Conservation (phyloP, 2,329 filamentous ascomycete genomes). For the Pyrenophora teres region DNA sequence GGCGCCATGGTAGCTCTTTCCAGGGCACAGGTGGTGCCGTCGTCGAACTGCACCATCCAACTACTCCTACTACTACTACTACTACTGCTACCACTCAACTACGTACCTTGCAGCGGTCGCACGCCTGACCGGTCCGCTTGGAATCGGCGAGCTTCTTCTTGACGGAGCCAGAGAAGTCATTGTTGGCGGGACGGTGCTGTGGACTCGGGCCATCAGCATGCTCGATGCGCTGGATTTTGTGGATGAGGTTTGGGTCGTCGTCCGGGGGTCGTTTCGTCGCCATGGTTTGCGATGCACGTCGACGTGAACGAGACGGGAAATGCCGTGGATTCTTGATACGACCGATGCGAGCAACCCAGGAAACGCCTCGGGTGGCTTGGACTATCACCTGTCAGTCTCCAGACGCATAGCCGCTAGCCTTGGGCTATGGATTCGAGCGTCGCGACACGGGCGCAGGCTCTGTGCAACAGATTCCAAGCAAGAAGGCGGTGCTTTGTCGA, state of each 20-base stretch:
- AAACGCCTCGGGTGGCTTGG: conserved; percentile 20
- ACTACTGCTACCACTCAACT: background rate
- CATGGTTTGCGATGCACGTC: conserved; percentile 26
- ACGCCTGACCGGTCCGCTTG: conserved; percentile 77
- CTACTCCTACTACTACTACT: no score
- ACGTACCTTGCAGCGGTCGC: conserved; percentile 79
- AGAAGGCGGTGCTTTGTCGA: background rate
- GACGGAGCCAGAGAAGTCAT: conserved; percentile 45
- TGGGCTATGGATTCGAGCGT: background rate
- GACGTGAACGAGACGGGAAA: conserved; percentile 14
- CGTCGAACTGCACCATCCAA: background rate
- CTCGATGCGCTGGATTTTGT: conserved; percentile 45
- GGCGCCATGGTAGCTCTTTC: background rate
- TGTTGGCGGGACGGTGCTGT: conserved; percentile 25
- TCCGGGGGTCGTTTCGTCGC: conserved; percentile 33
- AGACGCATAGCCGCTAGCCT: conserved; percentile 12
- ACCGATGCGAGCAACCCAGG: conserved; percentile 13
- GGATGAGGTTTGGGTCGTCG: conserved; percentile 21
- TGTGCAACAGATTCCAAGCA: conserved; percentile 3
- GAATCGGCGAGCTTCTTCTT: conserved; percentile 61
- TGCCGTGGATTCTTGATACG: conserved; percentile 6
- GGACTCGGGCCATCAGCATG: conserved; percentile 26
- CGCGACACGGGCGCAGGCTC: conserved; percentile 1
- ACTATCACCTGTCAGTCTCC: conserved; percentile 15
- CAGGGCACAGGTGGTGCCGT: background rate